Conservation (phyloP, 1,139 yeast genomes). For the Nadsonia starkeyi-henricii region DNA sequence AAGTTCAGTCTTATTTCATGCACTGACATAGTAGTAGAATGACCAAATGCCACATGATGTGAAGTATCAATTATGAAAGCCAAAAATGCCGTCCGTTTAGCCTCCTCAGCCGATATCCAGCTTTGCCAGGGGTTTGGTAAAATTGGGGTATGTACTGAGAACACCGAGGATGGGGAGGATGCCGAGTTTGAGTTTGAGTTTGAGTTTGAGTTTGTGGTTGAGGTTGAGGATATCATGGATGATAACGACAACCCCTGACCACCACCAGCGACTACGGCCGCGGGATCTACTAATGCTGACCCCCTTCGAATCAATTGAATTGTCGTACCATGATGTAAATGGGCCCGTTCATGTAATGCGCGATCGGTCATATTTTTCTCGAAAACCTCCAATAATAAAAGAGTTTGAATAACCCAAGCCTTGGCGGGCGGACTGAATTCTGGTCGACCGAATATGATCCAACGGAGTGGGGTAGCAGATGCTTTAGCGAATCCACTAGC, state of each 20-base stretch:
- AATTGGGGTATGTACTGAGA: too few relatives aligned
- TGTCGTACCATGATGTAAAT: slow-evolving; percentile 64
- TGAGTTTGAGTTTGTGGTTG: not conserved
- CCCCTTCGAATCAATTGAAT: slow-evolving; percentile 60
- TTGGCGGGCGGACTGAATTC: slow-evolving; percentile 44
- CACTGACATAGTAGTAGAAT: slow-evolving; percentile 51
- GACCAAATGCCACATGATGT: slow-evolving; percentile 73
- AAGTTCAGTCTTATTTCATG: slow-evolving; percentile 57
- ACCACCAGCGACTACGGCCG: slow-evolving; percentile 3
- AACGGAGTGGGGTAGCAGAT: slow-evolving; percentile 50
- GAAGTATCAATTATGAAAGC: slow-evolving; percentile 69
- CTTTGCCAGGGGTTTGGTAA: slow-evolving; percentile 29
- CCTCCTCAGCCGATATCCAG: slow-evolving; percentile 68
- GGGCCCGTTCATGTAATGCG: slow-evolving; percentile 54
- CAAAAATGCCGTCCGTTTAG: slow-evolving; percentile 66
- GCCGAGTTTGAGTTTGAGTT: not conserved
- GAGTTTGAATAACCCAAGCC: slow-evolving; percentile 54
- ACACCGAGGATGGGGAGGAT: not conserved
- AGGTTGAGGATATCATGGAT: not conserved
- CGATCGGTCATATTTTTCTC: slow-evolving; percentile 50
- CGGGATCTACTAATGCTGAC: slow-evolving; percentile 35
- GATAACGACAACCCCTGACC: slow-evolving; percentile 1
- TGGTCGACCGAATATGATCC: slow-evolving; percentile 42
- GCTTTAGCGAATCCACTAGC: slow-evolving; percentile 28
- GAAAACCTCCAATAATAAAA: slow-evolving; percentile 47